Evolutionary conservation across 1,284 basidiomycete genomes (phyloP).

Genomic region (Tilletia walkeri): DNA sequence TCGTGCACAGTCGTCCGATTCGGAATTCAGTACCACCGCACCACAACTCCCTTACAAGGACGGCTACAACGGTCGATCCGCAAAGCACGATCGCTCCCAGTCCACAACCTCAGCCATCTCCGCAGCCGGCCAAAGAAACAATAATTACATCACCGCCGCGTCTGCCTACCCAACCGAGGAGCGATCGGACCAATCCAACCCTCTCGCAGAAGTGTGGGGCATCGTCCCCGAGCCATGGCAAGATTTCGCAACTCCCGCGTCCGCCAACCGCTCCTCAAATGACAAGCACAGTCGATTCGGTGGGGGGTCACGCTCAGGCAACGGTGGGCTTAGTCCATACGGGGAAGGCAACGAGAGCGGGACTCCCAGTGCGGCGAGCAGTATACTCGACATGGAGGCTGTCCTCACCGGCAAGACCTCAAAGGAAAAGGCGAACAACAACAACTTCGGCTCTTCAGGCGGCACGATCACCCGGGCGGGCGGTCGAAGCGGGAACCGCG

Average conservation of each 20-base stretch:
- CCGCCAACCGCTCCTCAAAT: conserved; percentile 1
- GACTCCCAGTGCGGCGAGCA: conserved; percentile 39
- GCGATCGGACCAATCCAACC: conserved; percentile 39
- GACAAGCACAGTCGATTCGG: not conserved
- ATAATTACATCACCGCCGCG: conserved; percentile 1
- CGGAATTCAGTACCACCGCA: not conserved
- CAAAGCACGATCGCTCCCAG: not conserved
- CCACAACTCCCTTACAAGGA: not conserved
- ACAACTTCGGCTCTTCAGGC: conserved; percentile 23
- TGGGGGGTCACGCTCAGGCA: not conserved
- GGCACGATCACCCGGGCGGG: not conserved
- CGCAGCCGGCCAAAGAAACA: not conserved
- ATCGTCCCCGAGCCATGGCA: conserved; percentile 53
- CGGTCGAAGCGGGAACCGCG: not conserved
- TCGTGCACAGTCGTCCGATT: not conserved
- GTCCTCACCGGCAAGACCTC: conserved; percentile 44
- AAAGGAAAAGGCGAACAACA: conserved; percentile 12
- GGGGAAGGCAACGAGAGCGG: conserved; percentile 30
- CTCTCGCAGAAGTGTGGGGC: conserved; percentile 52
- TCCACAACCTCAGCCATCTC: not conserved
- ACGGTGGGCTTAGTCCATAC: conserved; percentile 32
- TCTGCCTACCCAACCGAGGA: conserved; percentile 25
- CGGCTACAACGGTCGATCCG: not conserved
- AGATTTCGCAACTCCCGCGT: conserved; percentile 45
- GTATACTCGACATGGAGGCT: conserved; percentile 49